Evolutionary conservation across 1,284 basidiomycete species (phyloP), one percentile per base, ranked within the genome.

Genomic region (Sanghuangporus baumii): DNA sequence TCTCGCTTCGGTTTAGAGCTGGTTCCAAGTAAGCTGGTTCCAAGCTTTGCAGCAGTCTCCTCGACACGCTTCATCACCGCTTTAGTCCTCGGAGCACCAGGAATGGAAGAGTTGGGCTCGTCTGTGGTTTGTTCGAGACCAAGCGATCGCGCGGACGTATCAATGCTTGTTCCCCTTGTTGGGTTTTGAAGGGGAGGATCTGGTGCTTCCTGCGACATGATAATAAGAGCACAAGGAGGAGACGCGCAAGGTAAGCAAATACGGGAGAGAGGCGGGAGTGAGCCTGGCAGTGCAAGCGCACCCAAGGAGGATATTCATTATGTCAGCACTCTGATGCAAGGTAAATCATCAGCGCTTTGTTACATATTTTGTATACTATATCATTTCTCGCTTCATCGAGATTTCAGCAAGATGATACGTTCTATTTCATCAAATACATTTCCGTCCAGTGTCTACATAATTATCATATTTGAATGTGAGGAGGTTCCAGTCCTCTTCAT

Each of bases 31-130:
- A 60, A 40, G 70, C 81, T 86, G 70, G 79, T 79, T 64, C 83
- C 82, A 43, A 91, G 76, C 65, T 75, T 84, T 63, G 82, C 80
- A 54, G 81, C 81, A 1, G 82, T 81, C 71, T 75, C 83, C 67
- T 81, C 82, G 57, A 85, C 79, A 0, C 67, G 73, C 66, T 73
- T 75, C 41, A 75, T 68, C 48, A 64, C 64, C 46, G 56, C 63
- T 57, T 61, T 65, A 14, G 63, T 38, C 57, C 59, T 65, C 6
- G 63, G 46, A 34, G 38, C 23, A 37, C 59, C 60, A 26, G 58
- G 54, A 18, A 41, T 31, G n/a, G 60, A 34, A 34, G 60, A 50
- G 43, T 14, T 18, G 16, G 31, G 55, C 55, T 36, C 60, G 52
- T 52, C 18, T 8, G 3, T 31, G 5, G 57, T 4, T 6, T 50